Evolutionary conservation across 495 filamentous ascomycete genomes (phyloP), one percentile per base, ranked within the genome.

Genomic region (Xylaria cubensis): DNA sequence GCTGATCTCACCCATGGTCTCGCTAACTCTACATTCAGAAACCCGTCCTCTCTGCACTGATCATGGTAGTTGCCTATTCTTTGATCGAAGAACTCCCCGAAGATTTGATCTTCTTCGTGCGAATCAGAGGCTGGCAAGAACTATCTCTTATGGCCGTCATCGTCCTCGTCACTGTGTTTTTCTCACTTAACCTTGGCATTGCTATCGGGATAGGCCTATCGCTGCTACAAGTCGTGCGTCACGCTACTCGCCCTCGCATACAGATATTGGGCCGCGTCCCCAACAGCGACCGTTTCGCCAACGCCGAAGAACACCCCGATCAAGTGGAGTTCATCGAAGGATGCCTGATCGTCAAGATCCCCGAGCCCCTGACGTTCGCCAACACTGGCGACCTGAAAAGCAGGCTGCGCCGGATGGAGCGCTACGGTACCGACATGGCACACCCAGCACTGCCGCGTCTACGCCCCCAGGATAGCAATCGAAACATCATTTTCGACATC

Each of bases 331-430:
- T 97, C 72, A 86, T 98, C 62, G 93, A 97, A 76, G 94, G 95
- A 15, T 95, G 93, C 70, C 81, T 99, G 44, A 97, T 99, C 72
- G 94, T 98, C 64, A 98, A 97, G 81, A 97, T 99, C 74, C 96
- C 96, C 0, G 97, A 98, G 75, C 95, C 95, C 0, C 85, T 99
- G 51, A 98, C 97, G 0, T 99, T 99, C 75, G 95, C 96, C 66
- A 99, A 99, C 77, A 98, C 97, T 1, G 97, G 97, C 24, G 93
- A 96, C 67, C 84, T 99, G 26, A 97, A 95, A 83, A 91, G 90
- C 68, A 86, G 97, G 9, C 86, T 99, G 6, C 85, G 92, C 19
- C 85, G 97, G 15, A 82, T 99, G 8, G 96, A 98, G 80, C 84
- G 93, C 29, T 97, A 98, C 76, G 96, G 96, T 15, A 93, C 93